Percentiles rank a stretch among this genome's conserved stretches.
Evolutionary conservation across 2,329 filamentous ascomycete species (phyloP).

Genomic region (Aspergillus sp.): DNA sequence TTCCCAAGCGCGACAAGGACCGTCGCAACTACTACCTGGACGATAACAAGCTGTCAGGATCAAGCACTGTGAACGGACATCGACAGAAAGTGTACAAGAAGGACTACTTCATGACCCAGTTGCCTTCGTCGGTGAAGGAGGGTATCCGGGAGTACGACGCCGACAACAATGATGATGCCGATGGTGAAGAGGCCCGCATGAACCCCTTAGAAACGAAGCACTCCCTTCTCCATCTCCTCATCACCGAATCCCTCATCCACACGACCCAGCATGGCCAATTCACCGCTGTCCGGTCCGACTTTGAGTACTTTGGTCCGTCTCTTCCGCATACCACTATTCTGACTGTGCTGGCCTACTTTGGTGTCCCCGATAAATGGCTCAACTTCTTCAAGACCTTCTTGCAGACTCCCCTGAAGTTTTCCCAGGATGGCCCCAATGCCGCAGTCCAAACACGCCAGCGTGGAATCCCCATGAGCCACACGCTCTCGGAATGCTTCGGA

Average conservation of each 20-base stretch:
- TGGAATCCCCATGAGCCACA: conserved; percentile 57
- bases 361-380: conserved; percentile 53
- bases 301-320: conserved; percentile 54
- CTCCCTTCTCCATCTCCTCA: conserved; percentile 52
- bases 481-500: conserved; percentile 55
- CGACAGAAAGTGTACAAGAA: conserved; percentile 35
- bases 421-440: conserved; percentile 47
- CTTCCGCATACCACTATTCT: conserved; percentile 58
- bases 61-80: conserved; percentile 22
- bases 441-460: conserved; percentile 45
- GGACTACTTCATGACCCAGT: conserved; percentile 53
- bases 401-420: conserved; percentile 55
- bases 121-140: conserved; percentile 41
- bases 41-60: conserved; percentile 7
- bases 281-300: conserved; percentile 54
- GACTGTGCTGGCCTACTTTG: conserved; percentile 55
- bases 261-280: conserved; percentile 45
- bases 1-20: conserved; percentile 34
- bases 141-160: conserved; percentile 37
- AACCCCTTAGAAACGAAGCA: conserved; percentile 50
- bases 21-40: conserved; percentile 44
- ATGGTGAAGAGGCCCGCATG: conserved; percentile 28
- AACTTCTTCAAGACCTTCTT: conserved; percentile 58
- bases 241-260: conserved; percentile 52
- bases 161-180: conserved; percentile 18